Conservation (phyloP, 805 yeast genomes). For the Starmerella stigmatis region DNA sequence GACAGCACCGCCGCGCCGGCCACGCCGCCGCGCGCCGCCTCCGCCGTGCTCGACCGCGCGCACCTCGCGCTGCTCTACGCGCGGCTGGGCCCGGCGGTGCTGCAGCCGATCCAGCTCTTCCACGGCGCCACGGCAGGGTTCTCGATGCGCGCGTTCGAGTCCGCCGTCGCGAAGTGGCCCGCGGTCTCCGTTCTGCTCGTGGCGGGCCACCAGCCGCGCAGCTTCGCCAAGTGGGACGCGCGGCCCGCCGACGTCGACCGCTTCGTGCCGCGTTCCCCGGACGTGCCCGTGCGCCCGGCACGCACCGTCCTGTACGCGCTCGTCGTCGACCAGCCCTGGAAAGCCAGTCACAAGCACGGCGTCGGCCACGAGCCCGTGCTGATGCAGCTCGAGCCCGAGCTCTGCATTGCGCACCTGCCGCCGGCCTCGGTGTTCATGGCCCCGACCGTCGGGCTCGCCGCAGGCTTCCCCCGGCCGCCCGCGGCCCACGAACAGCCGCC, state of each 20-base stretch:
- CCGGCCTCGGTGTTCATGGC: conserved; percentile 34
- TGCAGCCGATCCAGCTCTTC: conserved; percentile 46
- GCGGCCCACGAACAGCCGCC: conserved; percentile 32
- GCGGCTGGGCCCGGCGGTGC: conserved; percentile 28
- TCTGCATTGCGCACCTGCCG: conserved; percentile 6
- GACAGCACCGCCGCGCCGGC: conserved; percentile 13
- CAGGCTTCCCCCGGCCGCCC: conserved; percentile 44
- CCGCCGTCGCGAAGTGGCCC: conserved; percentile 77
- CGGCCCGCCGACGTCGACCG: conserved; percentile 9
- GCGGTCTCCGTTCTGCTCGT: conserved; percentile 71
- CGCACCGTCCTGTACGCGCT: conserved; percentile 42
- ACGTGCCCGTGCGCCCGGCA: conserved; percentile 1
- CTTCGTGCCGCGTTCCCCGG: conserved; percentile 13
- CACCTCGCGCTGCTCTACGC: conserved; percentile 37
- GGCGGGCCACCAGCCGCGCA: conserved; percentile 41
- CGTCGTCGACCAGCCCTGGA: conserved; percentile 66
- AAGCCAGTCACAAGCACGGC: conserved; percentile 51
- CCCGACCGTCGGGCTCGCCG: conserved; percentile 53
- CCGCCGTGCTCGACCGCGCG: conserved; percentile 31
- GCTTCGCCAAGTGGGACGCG: conserved; percentile 5
- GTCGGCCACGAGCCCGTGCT: conserved; percentile 58
- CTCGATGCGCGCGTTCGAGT: conserved; percentile 77
- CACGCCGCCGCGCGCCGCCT: neutral
- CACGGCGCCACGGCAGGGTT: conserved; percentile 71
- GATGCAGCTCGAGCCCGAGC: conserved; percentile 53